phyloP scores from a whole-genome alignment of 2,329 filamentous ascomycete genomes.

The Trichoderma sp. region DNA sequence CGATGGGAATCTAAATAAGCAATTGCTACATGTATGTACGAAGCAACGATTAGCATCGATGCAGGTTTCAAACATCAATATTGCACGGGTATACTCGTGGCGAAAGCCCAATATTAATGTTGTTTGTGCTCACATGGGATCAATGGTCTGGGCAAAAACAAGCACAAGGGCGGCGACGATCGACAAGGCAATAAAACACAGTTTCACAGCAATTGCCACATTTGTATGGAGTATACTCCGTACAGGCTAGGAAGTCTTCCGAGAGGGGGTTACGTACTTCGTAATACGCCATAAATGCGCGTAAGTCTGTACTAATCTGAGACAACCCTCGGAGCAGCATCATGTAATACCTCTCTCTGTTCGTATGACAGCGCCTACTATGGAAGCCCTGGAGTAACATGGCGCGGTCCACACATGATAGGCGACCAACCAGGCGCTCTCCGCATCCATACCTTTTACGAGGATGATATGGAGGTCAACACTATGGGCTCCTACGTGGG shows the following conservation, averaged over 20 bases:
- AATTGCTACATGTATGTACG: not conserved
- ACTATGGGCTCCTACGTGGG: too few species aligned
- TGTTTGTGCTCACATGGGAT: not conserved
- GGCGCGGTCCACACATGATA: not conserved
- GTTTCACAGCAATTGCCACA: not conserved
- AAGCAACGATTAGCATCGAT: not conserved
- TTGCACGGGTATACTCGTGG: not conserved
- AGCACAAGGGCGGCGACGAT: not conserved
- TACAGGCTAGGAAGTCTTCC: not conserved
- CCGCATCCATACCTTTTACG: not conserved
- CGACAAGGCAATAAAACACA: not conserved
- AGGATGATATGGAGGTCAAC: not conserved
- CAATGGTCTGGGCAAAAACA: not conserved
- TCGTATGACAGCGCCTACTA: not conserved
- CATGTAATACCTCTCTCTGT: not conserved
- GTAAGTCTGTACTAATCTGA: not conserved
- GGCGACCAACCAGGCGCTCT: not conserved
- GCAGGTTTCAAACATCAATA: not conserved
- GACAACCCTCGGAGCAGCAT: not conserved
- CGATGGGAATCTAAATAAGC: not conserved
- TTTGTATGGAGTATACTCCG: not conserved
- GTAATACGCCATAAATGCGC: not conserved
- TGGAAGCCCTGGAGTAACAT: not conserved
- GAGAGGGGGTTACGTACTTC: not conserved
- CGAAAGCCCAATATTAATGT: not conserved